Evolutionary conservation across 805 yeast species (phyloP), one percentile per base, ranked within the genome.

Genomic region (Candida chilensis): DNA sequence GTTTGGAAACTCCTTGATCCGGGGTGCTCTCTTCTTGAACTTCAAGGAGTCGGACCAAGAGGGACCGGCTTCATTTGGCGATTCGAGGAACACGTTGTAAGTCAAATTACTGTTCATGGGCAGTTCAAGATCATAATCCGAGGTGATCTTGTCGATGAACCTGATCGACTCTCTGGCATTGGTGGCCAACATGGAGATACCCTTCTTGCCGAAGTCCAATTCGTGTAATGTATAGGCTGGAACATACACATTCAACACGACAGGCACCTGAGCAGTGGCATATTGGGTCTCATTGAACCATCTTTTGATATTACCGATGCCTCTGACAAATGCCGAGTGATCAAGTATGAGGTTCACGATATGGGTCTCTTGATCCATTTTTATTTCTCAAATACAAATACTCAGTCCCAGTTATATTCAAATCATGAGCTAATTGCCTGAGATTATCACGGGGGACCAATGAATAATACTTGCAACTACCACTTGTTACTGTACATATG

Each of bases 281-380:
- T 51, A 52, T 11, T 57, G 28, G 29, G 60, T 47, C 38, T 58
- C 43, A 29, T 62, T 54, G 34, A 66, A 60, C 87, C 87, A 80
- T 41, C 73, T 54, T 45, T 73, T 74, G 43, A 80, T 62, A 41
- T 74, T 74, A 1, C 83, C 84, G 27, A 80, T 59, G 2, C 86
- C 90, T 32, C 77, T 70, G 13, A 75, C 74, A 37, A 80, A 62
- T 2, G 83, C 77, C 5, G 83, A 69, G 14, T 78, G 81, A 45
- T 80, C 88, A 25, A 80, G 42, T 13, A 80, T 73, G 35, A 78
- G 60, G 44, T 57, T 54, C 12, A 54, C 45, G n/a, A 18, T 15
- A 13, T 10, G 22, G 22, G 22, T n/a, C n/a, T n/a, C n/a, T n/a
- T n/a, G n/a, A n/a, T n/a, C n/a, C n/a, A n/a, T n/a, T n/a, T n/a